A percentile compares a stretch with the other conserved stretches of the same genome.
phyloP scores from a whole-genome alignment of 2,329 filamentous ascomycete species.

The Zalaria sp. region DNA sequence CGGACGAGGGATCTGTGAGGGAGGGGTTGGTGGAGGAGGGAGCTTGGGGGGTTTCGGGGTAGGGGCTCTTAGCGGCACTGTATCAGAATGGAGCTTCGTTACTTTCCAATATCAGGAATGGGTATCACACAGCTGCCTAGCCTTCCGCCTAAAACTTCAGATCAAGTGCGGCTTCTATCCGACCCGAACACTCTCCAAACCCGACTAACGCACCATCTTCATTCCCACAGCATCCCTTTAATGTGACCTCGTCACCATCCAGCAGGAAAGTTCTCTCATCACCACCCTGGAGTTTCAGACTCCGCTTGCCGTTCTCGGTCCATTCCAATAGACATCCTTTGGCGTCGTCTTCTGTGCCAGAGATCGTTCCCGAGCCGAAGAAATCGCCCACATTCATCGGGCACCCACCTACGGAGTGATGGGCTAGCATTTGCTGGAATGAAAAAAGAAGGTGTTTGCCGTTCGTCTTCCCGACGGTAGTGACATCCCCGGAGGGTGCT shows the following conservation, averaged over 20 bases:
- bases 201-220: slow-evolving; percentile 55
- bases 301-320: slow-evolving; percentile 52
- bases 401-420: slow-evolving; percentile 65
- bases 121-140: no score
- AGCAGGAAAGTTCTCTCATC: slow-evolving; percentile 58
- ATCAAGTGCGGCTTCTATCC: slow-evolving; percentile 36
- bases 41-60: no score
- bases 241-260: slow-evolving; percentile 56
- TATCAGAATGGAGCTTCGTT: no score
- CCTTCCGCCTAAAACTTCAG: slow-evolving; percentile 6
- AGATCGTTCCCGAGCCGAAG: slow-evolving; percentile 67
- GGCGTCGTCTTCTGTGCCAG: slow-evolving; percentile 42
- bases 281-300: slow-evolving; percentile 47
- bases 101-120: no score
- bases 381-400: slow-evolving; percentile 61
- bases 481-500: slow-evolving; percentile 34
- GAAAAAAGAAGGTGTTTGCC: slow-evolving; percentile 63
- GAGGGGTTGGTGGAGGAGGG: background rate
- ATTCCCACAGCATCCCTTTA: slow-evolving; percentile 50
- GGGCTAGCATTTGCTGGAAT: slow-evolving; percentile 70
- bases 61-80: no score
- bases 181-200: slow-evolving; percentile 60
- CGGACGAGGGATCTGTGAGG: slow-evolving; percentile 25
- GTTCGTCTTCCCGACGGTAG: slow-evolving; percentile 46
- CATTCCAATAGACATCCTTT: slow-evolving; percentile 61